Evolutionary conservation across 1,284 basidiomycete genomes (phyloP), one percentile per base, ranked within the genome.

Genomic region (Apiotrichum siamense): DNA sequence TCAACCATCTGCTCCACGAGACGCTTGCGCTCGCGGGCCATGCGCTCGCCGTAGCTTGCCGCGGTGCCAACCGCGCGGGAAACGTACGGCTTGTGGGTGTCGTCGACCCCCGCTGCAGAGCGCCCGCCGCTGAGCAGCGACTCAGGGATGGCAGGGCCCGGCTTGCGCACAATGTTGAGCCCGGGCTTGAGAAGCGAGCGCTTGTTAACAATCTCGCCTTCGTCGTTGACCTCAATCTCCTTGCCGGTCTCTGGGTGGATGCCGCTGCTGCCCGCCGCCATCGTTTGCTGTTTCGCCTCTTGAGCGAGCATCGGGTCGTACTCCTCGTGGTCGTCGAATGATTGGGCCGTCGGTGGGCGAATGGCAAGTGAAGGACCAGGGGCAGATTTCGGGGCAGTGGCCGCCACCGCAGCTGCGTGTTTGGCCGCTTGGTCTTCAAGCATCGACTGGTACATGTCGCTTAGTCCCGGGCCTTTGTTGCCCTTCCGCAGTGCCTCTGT

Each of bases 161-260:
- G 70, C 51, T 75, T 74, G 57, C 73, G 75, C 39, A 75, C 74
- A 40, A 97, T 80, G 69, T 99, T 99, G 52, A 99, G 77, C 3
- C 96, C 96, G 4, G 90, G 91, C 29, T 84, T 83, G 36, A 98
- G 79, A 10, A 99, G 78, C 39, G 94, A 87, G 49, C 93, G 86
- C 67, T 94, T 92, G 77, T 98, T 94, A 44, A 99, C 87, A 44
- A 98, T 89, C 71, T 96, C 87, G 64, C 92, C 92, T 63, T 97
- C 93, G 70, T 98, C 96, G 73, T 98, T 98, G 44, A 97, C 77
- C 72, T 97, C 93, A 36, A 98, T 85, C n/a, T 84, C 79, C 70
- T 88, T 86, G 18, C 92, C 93, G 60, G 85, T 78, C 44, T 79
- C 81, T 0, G 52, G 55, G 39, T 57, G 42, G 20, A 49, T 50